Evolutionary conservation across 2,329 filamentous ascomycete species (phyloP).

Genomic region (Pestalotiopsis sp.): DNA sequence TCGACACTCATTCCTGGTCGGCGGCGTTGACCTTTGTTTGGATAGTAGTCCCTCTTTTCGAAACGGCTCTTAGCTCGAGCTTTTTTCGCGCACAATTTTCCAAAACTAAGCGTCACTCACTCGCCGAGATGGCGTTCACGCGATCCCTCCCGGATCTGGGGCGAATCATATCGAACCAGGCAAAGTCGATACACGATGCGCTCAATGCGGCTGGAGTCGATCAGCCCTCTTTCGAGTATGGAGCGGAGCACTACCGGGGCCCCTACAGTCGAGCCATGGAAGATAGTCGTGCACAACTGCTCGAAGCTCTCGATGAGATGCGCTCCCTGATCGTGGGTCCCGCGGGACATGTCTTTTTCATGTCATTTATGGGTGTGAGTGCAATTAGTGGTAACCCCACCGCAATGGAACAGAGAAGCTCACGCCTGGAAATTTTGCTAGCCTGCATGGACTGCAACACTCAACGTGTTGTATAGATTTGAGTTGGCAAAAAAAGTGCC

Average conservation of each 20-base stretch:
- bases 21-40: no score
- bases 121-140: slow-evolving; percentile 8
- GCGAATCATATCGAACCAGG: slow-evolving; percentile 12
- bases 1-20: no score
- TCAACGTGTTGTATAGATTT: slow-evolving; percentile 18
- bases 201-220: slow-evolving; percentile 10
- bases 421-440: neutral
- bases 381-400: neutral
- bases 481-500: slow-evolving; percentile 18
- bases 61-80: no score
- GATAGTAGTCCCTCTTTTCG: no score
- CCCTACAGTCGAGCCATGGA: slow-evolving; percentile 11
- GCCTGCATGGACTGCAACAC: slow-evolving; percentile 15
- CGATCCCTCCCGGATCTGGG: slow-evolving; percentile 15
- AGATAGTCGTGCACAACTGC: slow-evolving; percentile 14
- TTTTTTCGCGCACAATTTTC: no score
- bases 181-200: slow-evolving; percentile 13
- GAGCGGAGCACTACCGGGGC: slow-evolving; percentile 5
- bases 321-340: slow-evolving; percentile 16
- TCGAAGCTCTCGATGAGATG: slow-evolving; percentile 16
- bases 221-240: slow-evolving; percentile 13
- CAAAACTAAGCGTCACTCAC: no score
- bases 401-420: neutral
- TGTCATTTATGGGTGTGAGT: slow-evolving; percentile 19
- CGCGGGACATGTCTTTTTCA: slow-evolving; percentile 16